Evolutionary conservation across 805 yeast species (phyloP), one percentile per base, ranked within the genome.

Genomic region (Tetrapisispora pingtungensis): DNA sequence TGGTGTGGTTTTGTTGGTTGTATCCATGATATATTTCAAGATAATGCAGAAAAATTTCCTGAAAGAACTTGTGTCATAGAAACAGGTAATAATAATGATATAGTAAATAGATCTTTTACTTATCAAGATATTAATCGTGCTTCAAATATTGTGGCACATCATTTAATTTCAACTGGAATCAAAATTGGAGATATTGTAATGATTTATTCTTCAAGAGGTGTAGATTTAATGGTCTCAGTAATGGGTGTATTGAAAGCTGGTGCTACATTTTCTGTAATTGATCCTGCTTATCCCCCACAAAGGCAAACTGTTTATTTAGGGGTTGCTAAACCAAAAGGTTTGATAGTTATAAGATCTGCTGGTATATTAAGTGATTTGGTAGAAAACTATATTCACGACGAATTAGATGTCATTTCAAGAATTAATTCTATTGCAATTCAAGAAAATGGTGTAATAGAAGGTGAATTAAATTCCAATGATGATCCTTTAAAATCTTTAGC

Each of bases 221-320:
- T 93, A 7, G 99, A 93, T 61, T 71, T 93, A 49, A 86, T 93
- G 78, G 86, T 94, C 36, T 94, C 97, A 6, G 97, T 93, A 15
- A 81, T 93, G 84, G 99, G 97, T 65, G 96, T 88, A 18, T 75
- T 93, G 62, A 93, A 93, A 68, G 97, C 98, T 1, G 99, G 99
- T 55, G 97, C 96, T 15, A 90, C 98, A 0, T 93, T 93, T 64
- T 89, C 97, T 10, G 99, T 93, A 19, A 94, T 93, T 51, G 99
- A 93, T 62, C 98, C 98, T 7, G 97, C 97, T 5, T 93, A 93
- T 64, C 99, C 99, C 36, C 96, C 98, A 15, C 95, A 95, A 10
- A 79, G 99, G 66, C 99, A 93, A 66, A 93, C 86, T 51, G 78
- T 93, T 49, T 93, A 93, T 64, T 72, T 93, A 46, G 79, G 84